phyloP scores from a whole-genome alignment of 2,329 filamentous ascomycete species.

The Arthroderma sp. region DNA sequence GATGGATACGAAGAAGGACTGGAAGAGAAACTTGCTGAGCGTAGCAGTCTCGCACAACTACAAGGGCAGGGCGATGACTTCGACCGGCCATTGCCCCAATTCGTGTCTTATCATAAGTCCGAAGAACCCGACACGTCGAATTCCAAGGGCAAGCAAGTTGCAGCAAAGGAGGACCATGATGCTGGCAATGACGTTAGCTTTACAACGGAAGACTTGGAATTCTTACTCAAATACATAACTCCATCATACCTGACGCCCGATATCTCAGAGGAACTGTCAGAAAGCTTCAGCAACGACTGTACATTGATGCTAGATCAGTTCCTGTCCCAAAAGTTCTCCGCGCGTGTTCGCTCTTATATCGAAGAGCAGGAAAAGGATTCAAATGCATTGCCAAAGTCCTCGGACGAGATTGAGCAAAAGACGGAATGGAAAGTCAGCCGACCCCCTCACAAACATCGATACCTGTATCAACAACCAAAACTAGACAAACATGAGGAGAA shows the following conservation, averaged over 20 bases:
- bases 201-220: conserved; percentile 70
- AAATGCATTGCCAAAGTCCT: conserved; percentile 30
- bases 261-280: conserved; percentile 67
- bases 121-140: conserved; percentile 13
- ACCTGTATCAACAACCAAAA: conserved; percentile 57
- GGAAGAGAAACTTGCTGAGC: conserved; percentile 76
- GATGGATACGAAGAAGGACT: conserved; percentile 79
- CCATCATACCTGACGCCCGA: conserved; percentile 87
- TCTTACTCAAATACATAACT: conserved; percentile 77
- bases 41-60: conserved; percentile 83
- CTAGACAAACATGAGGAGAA: conserved; percentile 19
- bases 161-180: conserved; percentile 24
- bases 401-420: conserved; percentile 44
- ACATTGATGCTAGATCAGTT: conserved; percentile 72
- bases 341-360: conserved; percentile 57
- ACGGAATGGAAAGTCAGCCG: conserved; percentile 61
- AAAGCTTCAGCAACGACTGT: conserved; percentile 69
- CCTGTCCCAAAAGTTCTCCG: conserved; percentile 63
- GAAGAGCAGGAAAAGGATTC: conserved; percentile 46
- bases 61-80: conserved; percentile 85
- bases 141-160: conserved; percentile 20
- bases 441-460: conserved; percentile 92
- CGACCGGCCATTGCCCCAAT: conserved; percentile 58
- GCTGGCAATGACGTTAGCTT: conserved; percentile 39
- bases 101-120: conserved; percentile 29